Evolutionary conservation across 2,329 filamentous ascomycete species (phyloP).

Genomic region (Fusarium secorum): DNA sequence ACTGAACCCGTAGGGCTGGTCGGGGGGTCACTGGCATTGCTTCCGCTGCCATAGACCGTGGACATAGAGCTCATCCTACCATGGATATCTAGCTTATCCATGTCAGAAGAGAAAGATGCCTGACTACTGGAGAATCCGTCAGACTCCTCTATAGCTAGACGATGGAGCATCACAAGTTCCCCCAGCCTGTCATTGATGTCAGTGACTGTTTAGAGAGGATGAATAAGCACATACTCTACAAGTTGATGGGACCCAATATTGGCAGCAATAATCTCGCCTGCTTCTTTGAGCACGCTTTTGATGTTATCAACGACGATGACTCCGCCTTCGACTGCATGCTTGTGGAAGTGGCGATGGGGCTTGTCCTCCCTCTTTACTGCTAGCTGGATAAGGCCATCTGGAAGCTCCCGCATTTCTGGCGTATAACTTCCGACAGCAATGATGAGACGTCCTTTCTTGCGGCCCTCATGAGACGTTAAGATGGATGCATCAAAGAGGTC

Average conservation of each 20-base stretch:
- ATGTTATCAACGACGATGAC: conserved; percentile 79
- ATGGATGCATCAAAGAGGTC: conserved; percentile 79
- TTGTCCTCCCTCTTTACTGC: conserved; percentile 58
- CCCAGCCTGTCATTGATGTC: conserved; percentile 64
- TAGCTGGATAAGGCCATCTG: conserved; percentile 76
- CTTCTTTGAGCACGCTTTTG: conserved; percentile 80
- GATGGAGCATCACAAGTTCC: conserved; percentile 73
- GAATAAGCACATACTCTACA: conserved; percentile 68
- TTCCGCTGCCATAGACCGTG: conserved; percentile 45
- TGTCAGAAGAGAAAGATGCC: conserved; percentile 42
- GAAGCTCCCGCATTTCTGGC: conserved; percentile 81
- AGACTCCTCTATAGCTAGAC: conserved; percentile 52
- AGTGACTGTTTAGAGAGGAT: not conserved
- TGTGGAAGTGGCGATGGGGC: conserved; percentile 69
- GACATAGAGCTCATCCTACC: conserved; percentile 52
- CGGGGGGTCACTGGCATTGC: conserved; percentile 34
- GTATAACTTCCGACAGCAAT: conserved; percentile 75
- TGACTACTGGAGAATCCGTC: conserved; percentile 46
- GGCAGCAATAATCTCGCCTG: conserved; percentile 85
- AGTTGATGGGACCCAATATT: conserved; percentile 76
- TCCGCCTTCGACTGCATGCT: conserved; percentile 68
- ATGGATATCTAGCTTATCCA: conserved; percentile 48
- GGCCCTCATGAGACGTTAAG: conserved; percentile 74
- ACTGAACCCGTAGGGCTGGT: conserved; percentile 47
- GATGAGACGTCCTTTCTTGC: conserved; percentile 75